These are phyloP conservation scores for Malus hybrid DNA, from an alignment of 331 rosid species.

Conservation along the genomic window DNA sequence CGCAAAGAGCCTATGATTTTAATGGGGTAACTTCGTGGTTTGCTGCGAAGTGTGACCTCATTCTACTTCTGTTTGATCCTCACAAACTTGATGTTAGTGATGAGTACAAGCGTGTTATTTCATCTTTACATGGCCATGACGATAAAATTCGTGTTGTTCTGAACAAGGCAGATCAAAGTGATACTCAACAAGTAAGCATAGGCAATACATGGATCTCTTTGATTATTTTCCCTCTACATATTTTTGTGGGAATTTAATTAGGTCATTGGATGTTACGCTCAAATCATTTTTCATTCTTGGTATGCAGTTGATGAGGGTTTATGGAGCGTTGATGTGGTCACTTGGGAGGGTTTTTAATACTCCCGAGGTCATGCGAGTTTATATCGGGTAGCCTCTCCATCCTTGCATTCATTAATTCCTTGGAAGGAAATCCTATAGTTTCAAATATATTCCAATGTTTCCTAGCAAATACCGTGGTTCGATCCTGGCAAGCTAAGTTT, in stretches of 20 bases:
- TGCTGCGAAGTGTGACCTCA: conserved; percentile 85
- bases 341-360: conserved; percentile 87
- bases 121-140: conserved; percentile 78
- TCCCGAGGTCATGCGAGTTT: conserved; percentile 88
- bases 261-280: background rate
- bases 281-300: conserved; percentile 12
- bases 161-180: conserved; percentile 87
- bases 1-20: conserved; percentile 79
- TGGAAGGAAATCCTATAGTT: background rate
- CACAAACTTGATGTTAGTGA: conserved; percentile 92
- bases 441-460: background rate
- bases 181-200: conserved; percentile 67
- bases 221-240: background rate
- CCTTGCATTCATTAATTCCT: background rate
- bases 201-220: background rate
- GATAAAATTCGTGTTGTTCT: conserved; percentile 86
- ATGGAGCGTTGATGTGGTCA: conserved; percentile 96
- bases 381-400: conserved; percentile 61
- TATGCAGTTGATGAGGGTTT: conserved; percentile 80
- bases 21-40: conserved; percentile 95
- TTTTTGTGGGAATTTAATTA: background rate
- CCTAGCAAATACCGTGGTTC: background rate
- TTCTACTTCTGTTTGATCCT: conserved; percentile 76
- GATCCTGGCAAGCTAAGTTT: background rate
- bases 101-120: conserved; percentile 83